Conservation (phyloP, 2,329 filamentous ascomycete species). For the Eutypa lata region DNA sequence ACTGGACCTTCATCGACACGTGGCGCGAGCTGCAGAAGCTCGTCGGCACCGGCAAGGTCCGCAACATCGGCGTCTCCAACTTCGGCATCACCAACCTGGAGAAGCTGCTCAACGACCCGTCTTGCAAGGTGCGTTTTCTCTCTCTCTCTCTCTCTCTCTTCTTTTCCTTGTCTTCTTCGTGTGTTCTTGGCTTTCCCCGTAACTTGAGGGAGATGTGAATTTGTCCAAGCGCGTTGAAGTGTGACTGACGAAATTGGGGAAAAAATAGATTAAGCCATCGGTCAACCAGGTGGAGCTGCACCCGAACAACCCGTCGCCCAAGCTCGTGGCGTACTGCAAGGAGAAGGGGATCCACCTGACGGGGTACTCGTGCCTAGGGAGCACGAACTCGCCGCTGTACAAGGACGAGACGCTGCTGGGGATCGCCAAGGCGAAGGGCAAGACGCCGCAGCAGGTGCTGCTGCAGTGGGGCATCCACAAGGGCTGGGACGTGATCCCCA, state of each 20-base stretch:
- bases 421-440: conserved; percentile 63
- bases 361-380: conserved; percentile 72
- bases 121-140: conserved; percentile 49
- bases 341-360: conserved; percentile 73
- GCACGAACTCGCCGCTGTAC: conserved; percentile 66
- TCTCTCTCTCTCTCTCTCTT: too few relatives aligned
- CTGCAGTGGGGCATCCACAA: conserved; percentile 79
- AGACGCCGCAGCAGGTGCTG: conserved; percentile 72
- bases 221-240: too few relatives aligned
- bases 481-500: conserved; percentile 81
- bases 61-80: conserved; percentile 83
- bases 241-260: background rate
- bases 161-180: too few relatives aligned
- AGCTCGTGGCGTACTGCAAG: conserved; percentile 70
- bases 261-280: conserved; percentile 51
- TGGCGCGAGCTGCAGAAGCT: conserved; percentile 72
- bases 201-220: too few relatives aligned
- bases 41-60: conserved; percentile 64
- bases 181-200: too few relatives aligned
- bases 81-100: conserved; percentile 79
- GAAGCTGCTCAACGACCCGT: conserved; percentile 66
- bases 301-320: conserved; percentile 77
- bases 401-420: conserved; percentile 61
- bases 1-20: conserved; percentile 82
- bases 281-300: conserved; percentile 84